Evolutionary conservation across 345 rosid genomes (phyloP).

Genomic region (Anacardium occidentale): DNA sequence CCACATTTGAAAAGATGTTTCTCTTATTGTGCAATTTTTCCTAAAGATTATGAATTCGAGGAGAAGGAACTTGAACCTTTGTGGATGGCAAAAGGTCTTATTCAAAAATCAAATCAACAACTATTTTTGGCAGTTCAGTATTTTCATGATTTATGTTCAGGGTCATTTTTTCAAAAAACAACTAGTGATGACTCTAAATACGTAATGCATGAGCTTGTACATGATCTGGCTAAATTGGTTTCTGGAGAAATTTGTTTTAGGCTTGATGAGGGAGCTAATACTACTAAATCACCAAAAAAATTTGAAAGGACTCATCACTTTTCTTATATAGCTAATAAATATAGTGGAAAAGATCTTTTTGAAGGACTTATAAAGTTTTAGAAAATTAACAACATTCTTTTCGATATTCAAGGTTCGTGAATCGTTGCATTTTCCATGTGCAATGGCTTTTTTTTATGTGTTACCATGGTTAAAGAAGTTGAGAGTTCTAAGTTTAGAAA

Average conservation of each 20-base stretch:
- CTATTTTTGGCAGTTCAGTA: neutral
- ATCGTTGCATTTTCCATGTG: neutral
- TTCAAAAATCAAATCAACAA: neutral
- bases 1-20: slow-evolving; percentile 3
- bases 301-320: neutral
- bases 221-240: neutral
- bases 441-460: slow-evolving; percentile 1
- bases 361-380: neutral
- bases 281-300: neutral
- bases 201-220: neutral
- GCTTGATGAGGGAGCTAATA: neutral
- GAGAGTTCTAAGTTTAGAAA: slow-evolving; percentile 22
- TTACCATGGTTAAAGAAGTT: slow-evolving; percentile 12
- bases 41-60: neutral
- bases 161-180: slow-evolving; percentile 20
- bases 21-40: neutral
- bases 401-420: neutral
- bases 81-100: slow-evolving; percentile 7
- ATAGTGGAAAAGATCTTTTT: neutral
- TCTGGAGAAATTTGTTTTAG: neutral
- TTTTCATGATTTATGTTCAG: neutral
- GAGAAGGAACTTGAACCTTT: neutral
- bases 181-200: neutral
- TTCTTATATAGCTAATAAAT: neutral
- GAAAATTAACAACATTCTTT: slow-evolving; percentile 25